Evolutionary conservation across 768 basidiomycete genomes (phyloP).

Genomic region (Termitomyces titanicus): DNA sequence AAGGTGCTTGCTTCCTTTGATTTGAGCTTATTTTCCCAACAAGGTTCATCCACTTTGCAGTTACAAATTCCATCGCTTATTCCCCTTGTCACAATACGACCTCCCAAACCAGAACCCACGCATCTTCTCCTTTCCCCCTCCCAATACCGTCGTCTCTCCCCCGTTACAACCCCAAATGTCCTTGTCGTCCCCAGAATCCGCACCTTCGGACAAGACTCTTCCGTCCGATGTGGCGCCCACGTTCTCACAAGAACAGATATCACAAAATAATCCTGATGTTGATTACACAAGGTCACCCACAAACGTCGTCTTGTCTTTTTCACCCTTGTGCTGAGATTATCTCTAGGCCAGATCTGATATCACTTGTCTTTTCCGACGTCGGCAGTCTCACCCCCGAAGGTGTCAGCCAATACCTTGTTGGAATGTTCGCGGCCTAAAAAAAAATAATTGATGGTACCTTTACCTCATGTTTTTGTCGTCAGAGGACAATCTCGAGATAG

Average conservation of each 20-base stretch:
- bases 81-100: slow-evolving; percentile 90
- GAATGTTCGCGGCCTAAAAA: slow-evolving; percentile 78
- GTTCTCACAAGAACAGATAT: slow-evolving; percentile 83
- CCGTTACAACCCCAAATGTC: slow-evolving; percentile 16
- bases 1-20: slow-evolving; percentile 45
- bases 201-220: slow-evolving; percentile 20
- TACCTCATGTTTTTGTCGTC: no score
- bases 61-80: slow-evolving; percentile 96
- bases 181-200: slow-evolving; percentile 9
- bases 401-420: slow-evolving; percentile 92
- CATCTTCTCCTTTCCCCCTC: slow-evolving; percentile 67
- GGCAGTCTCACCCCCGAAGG: slow-evolving; percentile 91
- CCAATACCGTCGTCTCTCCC: slow-evolving; percentile 23
- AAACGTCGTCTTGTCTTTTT: neutral
- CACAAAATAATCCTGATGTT: slow-evolving; percentile 81
- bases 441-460: no score
- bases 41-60: slow-evolving; percentile 35
- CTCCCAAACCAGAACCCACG: slow-evolving; percentile 76
- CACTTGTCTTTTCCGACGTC: slow-evolving; percentile 91
- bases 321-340: neutral
- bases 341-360: slow-evolving; percentile 83
- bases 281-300: slow-evolving; percentile 81
- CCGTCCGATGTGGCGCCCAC: slow-evolving; percentile 19
- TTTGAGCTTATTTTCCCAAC: slow-evolving; percentile 17
- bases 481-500: slow-evolving; percentile 23